A percentile compares a stretch with the other conserved stretches of the same genome.
Evolutionary conservation across 495 filamentous ascomycete species (phyloP).

Genomic region (Xylaria grammica): DNA sequence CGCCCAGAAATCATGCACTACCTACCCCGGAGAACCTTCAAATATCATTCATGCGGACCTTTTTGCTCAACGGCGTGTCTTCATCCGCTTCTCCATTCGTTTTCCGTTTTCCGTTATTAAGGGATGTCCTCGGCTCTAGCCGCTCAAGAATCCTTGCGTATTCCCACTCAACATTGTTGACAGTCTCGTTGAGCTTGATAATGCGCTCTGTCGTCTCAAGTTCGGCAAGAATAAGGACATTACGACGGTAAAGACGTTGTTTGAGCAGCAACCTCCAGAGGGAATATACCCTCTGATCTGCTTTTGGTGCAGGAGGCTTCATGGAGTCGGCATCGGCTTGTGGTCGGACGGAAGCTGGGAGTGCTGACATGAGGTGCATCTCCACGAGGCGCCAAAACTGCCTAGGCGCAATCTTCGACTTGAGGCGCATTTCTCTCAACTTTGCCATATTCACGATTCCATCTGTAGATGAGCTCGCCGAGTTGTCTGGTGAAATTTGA

Average conservation of each 20-base stretch:
- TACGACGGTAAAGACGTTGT: slow-evolving; percentile 78
- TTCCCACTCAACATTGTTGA: slow-evolving; percentile 78
- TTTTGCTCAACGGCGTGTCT: slow-evolving; percentile 37
- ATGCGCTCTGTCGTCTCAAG: slow-evolving; percentile 76
- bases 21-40: background rate
- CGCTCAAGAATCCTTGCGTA: slow-evolving; percentile 70
- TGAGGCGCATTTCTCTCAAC: slow-evolving; percentile 64
- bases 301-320: slow-evolving; percentile 35
- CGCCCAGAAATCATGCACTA: slow-evolving; percentile 1
- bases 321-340: slow-evolving; percentile 34
- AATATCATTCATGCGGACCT: slow-evolving; percentile 38
- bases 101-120: slow-evolving; percentile 35
- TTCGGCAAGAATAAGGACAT: slow-evolving; percentile 76
- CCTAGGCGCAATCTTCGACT: slow-evolving; percentile 79
- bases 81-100: slow-evolving; percentile 19
- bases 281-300: slow-evolving; percentile 60
- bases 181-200: slow-evolving; percentile 79
- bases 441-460: slow-evolving; percentile 64
- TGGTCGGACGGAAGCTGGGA: slow-evolving; percentile 67
- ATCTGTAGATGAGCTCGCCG: background rate
- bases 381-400: slow-evolving; percentile 88
- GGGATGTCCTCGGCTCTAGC: slow-evolving; percentile 28
- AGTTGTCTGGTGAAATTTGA: slow-evolving; percentile 33
- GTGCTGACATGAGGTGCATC: slow-evolving; percentile 81
- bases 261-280: slow-evolving; percentile 87